Evolutionary conservation across 495 filamentous ascomycete species (phyloP).

Genomic region (Penicillium cosmopolitanum): DNA sequence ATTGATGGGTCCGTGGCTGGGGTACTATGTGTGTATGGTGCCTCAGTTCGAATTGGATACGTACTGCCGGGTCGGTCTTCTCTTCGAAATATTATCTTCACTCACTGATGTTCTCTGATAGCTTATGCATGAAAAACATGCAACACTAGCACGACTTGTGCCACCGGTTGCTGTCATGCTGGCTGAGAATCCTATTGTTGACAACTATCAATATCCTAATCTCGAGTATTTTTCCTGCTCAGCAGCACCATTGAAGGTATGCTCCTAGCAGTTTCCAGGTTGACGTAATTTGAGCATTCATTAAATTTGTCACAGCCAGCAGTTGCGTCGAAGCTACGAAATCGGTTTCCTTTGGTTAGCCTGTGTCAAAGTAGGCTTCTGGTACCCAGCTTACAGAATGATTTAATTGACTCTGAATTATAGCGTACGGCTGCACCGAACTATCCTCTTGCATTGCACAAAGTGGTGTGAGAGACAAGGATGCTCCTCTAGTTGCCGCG

Average conservation of each 20-base stretch:
- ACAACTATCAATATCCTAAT: slow-evolving; percentile 11
- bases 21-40: slow-evolving; percentile 17
- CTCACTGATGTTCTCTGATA: neutral
- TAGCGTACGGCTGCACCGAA: slow-evolving; percentile 18
- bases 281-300: neutral
- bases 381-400: neutral
- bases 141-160: slow-evolving; percentile 17
- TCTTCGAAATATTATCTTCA: neutral
- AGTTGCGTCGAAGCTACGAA: neutral
- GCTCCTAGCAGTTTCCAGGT: neutral
- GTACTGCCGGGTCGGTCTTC: slow-evolving; percentile 6
- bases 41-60: slow-evolving; percentile 15
- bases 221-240: slow-evolving; percentile 21
- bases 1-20: slow-evolving; percentile 16
- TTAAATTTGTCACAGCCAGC: neutral
- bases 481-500: slow-evolving; percentile 12
- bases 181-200: slow-evolving; percentile 8
- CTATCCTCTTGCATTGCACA: slow-evolving; percentile 13
- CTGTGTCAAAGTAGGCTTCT: neutral
- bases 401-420: neutral
- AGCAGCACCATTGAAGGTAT: slow-evolving; percentile 19
- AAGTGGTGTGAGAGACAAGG: slow-evolving; percentile 15
- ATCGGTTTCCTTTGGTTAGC: neutral
- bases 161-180: slow-evolving; percentile 15
- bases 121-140: slow-evolving; percentile 11